phyloP scores from a whole-genome alignment of 2,329 filamentous ascomycete genomes.

The Monilinia fructigena region DNA sequence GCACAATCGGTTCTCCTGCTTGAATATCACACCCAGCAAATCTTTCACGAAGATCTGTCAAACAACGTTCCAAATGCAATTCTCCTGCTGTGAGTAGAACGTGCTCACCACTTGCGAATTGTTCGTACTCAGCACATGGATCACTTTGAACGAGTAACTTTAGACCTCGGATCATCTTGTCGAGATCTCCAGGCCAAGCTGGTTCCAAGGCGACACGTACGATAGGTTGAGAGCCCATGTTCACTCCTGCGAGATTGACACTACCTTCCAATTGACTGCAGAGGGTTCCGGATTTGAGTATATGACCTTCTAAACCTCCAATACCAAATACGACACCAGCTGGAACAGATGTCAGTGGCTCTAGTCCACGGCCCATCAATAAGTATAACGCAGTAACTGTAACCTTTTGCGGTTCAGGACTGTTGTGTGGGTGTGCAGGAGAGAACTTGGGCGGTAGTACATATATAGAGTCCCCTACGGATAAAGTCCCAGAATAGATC shows the following conservation, averaged over 20 bases:
- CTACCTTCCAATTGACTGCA: conserved; percentile 84
- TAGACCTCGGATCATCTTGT: conserved; percentile 91
- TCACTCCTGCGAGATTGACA: conserved; percentile 86
- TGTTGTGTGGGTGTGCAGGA: conserved; percentile 69
- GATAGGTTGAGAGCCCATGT: conserved; percentile 79
- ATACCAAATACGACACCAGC: conserved; percentile 96
- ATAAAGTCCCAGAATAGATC: conserved; percentile 86
- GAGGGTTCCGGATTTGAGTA: conserved; percentile 93
- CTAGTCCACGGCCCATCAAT: conserved; percentile 89
- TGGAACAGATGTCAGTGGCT: conserved; percentile 78
- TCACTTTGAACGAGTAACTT: conserved; percentile 89
- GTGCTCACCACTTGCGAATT: conserved; percentile 89
- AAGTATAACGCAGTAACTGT: conserved; percentile 88
- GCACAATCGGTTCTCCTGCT: conserved; percentile 89
- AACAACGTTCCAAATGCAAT: conserved; percentile 86
- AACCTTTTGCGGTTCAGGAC: conserved; percentile 75
- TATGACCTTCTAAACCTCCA: conserved; percentile 83
- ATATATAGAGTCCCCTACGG: conserved; percentile 86
- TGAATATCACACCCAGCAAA: conserved; percentile 96
- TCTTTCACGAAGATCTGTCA: conserved; percentile 88
- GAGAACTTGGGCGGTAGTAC: conserved; percentile 92
- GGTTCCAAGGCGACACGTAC: conserved; percentile 96
- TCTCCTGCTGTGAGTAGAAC: conserved; percentile 93
- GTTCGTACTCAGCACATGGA: conserved; percentile 93
- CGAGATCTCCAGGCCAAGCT: conserved; percentile 81